Base-by-base conservation (phyloP, 108 stramenopile genomes). In the Aureococcus anophagefferens region DNA sequence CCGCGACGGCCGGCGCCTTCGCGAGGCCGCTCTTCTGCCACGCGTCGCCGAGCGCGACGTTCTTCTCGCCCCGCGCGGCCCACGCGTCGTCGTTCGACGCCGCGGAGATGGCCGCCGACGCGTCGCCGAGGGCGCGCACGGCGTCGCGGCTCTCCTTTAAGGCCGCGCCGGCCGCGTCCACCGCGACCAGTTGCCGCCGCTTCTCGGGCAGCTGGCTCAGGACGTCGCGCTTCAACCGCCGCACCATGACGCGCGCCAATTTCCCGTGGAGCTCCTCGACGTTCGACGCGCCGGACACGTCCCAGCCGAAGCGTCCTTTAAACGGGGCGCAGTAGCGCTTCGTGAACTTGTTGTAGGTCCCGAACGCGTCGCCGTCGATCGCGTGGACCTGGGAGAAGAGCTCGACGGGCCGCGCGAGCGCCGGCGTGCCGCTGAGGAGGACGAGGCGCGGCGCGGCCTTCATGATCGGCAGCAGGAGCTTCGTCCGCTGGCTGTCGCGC, bases 371-470 rank as follows among this genome's bases (percentile, higher is more conserved):
- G 0, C 89, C 86, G 13, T 88, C 83, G 31, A 99, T 74, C 33
- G 90, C 92, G 51, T 82, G 81, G 21, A 99, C 68, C 74, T 97
- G 96, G 13, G 95, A 92, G 86, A 87, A 97, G 32, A 99, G 74
- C 73, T 99, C 98, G 33, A 85, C 73, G 16, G 98, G 98, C 13
- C 88, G 77, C 4, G 94, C 87, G n/a, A 99, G 73, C 14, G 96
- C 96, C 0, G 98, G 98, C 15, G 98, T 99, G 29, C 98, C 98
- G 13, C 91, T 90, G 18, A 99, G 83, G 69, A 99, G 71, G 5
- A 97, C 59, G 68, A 91, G 88, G 31, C 95, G 76, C 18, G 77
- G 74, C 11, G 96, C 90, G 30, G 75, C 75, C 28, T 83, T 80
- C 28, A 97, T 74, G 17, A 99, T 44, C 0, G 96, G 95, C 18